Evolutionary conservation across 2,329 filamentous ascomycete genomes (phyloP), one percentile per base, ranked within the genome.

Genomic region (Xylariaceae sp.): DNA sequence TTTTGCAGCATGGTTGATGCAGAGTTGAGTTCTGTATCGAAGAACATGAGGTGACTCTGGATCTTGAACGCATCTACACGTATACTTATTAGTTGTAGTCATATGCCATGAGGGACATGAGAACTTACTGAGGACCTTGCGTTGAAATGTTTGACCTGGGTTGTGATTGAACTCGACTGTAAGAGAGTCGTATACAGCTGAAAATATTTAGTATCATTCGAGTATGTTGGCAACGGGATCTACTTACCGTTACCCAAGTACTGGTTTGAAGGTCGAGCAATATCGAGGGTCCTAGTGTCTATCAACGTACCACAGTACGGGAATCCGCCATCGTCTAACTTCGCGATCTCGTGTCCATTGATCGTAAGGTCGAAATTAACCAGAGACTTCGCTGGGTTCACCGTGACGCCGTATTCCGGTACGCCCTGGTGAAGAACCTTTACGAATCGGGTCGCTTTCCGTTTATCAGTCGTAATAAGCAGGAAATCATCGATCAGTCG

Each of bases 401-500:
- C 87, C 3, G 78, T 73, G 2, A 97, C 87, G 3, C 94, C 94
- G 69, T 95, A 97, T 39, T 86, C 82, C 0, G 88, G 83, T 41
- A 94, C 73, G 1, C 92, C 93, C 0, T 75, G 73, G 67, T 96
- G 88, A 92, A 99, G 96, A 13, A 83, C 80, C 59, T 86, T 77
- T 17, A 96, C 79, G 70, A 99, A 97, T 1, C 75, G 77, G 59
- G 79, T 78, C 0, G 91, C 93, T 67, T 92, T 85, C 6, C 73
- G 65, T 56, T 75, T 77, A 53, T 90, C 81, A 0, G 86, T 85
- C 0, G 89, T 96, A 68, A 99, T 87, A 51, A 99, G 83, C 3
- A 97, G 78, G 67, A 97, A 99, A 69, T 99, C 94, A 67, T 99
- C 94, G 48, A 96, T 90, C 8, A 97, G 80, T 13, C 94, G 83